Conservation (phyloP, 2,329 filamentous ascomycete genomes). For the Orbilia ellipsospora region DNA sequence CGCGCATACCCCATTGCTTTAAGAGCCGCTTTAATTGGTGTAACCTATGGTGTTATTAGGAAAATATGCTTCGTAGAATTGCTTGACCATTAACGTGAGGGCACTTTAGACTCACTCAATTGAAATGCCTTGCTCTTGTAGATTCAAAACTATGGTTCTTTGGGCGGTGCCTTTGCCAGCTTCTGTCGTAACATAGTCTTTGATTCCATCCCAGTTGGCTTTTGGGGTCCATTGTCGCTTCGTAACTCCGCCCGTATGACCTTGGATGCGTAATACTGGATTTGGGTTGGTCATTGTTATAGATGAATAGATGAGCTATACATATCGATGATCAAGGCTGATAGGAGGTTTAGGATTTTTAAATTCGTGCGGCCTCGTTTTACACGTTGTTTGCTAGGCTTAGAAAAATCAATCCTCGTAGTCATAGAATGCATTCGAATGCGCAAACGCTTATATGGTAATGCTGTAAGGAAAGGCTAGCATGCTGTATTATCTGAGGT, state of each 20-base stretch:
- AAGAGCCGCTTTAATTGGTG: slow-evolving; percentile 19
- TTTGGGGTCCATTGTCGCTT: slow-evolving; percentile 21
- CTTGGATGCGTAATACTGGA: too few species aligned
- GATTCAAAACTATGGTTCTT: slow-evolving; percentile 13
- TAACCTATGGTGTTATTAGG: neutral
- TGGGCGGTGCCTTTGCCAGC: slow-evolving; percentile 12
- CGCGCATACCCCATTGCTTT: neutral
- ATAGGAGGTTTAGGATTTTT: too few species aligned
- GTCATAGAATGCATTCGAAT: too few species aligned
- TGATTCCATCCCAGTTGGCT: slow-evolving; percentile 23
- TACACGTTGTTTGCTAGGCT: neutral
- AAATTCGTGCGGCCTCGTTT: too few species aligned
- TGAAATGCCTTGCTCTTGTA: neutral
- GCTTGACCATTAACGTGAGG: neutral
- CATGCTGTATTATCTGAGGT: neutral
- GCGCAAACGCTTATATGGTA: too few species aligned
- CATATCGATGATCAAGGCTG: too few species aligned
- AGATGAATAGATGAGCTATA: too few species aligned
- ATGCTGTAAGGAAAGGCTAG: neutral
- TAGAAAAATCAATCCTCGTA: neutral
- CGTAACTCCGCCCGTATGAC: too few species aligned
- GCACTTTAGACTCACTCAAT: slow-evolving; percentile 26
- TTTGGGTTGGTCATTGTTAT: too few species aligned
- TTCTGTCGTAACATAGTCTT: slow-evolving; percentile 3
- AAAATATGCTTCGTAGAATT: neutral